phyloP scores from a whole-genome alignment of 495 filamentous ascomycete species.

The Talaromyces ruber region DNA sequence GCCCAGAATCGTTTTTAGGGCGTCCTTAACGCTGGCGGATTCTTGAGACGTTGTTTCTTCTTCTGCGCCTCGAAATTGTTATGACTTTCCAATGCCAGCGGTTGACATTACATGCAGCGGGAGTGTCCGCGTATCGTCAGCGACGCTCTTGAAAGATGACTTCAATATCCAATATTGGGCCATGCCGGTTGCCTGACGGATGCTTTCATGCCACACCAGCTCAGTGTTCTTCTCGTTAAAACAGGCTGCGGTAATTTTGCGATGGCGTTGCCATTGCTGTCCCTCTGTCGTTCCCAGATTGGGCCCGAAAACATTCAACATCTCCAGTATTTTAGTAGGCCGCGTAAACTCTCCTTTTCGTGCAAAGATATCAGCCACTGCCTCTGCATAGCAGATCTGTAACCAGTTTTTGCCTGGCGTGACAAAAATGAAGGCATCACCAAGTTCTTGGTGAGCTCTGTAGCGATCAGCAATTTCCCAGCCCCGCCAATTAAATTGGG shows the following conservation, averaged over 20 bases:
- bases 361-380: no score
- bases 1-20: background rate
- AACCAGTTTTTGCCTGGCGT: no score
- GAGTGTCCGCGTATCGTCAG: conserved; percentile 30
- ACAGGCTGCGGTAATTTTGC: conserved; percentile 27
- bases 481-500: no score
- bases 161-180: conserved; percentile 24
- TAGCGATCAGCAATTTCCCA: no score
- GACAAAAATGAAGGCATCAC: no score
- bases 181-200: conserved; percentile 21
- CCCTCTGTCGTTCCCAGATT: conserved; percentile 35
- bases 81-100: conserved; percentile 24
- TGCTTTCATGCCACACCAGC: conserved; percentile 33
- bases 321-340: conserved; percentile 8
- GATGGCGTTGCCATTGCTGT: conserved; percentile 35
- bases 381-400: no score
- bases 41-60: background rate
- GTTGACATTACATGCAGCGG: conserved; percentile 35
- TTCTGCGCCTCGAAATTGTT: background rate
- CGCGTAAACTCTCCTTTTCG: no score
- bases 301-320: conserved; percentile 36
- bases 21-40: background rate
- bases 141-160: conserved; percentile 4
- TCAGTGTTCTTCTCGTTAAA: conserved; percentile 43
- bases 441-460: no score